Evolutionary conservation across 768 basidiomycete genomes (phyloP).

Genomic region (Pleurotus pulmonarius): DNA sequence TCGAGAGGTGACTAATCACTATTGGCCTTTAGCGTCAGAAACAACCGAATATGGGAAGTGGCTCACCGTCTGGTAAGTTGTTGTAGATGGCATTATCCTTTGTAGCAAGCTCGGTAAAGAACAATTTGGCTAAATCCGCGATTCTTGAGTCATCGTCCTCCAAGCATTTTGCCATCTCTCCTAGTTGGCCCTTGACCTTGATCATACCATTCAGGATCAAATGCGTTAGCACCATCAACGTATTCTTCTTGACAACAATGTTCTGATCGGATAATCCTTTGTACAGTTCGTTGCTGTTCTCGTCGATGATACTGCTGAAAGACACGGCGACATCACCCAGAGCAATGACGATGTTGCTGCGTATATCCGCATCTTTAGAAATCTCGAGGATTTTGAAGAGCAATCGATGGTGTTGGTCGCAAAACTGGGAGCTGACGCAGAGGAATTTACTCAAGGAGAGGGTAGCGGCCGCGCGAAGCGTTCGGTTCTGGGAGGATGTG

Average conservation of each 20-base stretch:
- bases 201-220: slow-evolving; percentile 98
- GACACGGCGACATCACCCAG: slow-evolving; percentile 97
- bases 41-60: neutral
- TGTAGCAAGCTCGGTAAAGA: slow-evolving; percentile 93
- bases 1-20: slow-evolving; percentile 95
- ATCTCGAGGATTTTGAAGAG: slow-evolving; percentile 95
- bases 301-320: slow-evolving; percentile 96
- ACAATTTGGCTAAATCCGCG: slow-evolving; percentile 92
- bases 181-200: slow-evolving; percentile 98
- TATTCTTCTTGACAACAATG: slow-evolving; percentile 96
- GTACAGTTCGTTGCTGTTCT: slow-evolving; percentile 95
- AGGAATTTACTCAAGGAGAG: slow-evolving; percentile 94
- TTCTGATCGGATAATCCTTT: slow-evolving; percentile 87
- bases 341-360: slow-evolving; percentile 96
- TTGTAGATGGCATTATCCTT: slow-evolving; percentile 99
- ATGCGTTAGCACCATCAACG: slow-evolving; percentile 96
- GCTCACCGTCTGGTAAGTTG: slow-evolving; percentile 90
- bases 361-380: slow-evolving; percentile 83
- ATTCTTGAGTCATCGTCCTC: slow-evolving; percentile 88
- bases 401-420: slow-evolving; percentile 82
- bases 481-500: slow-evolving; percentile 59
- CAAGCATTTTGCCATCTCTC: slow-evolving; percentile 99
- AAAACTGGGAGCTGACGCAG: slow-evolving; percentile 91
- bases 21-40: slow-evolving; percentile 5
- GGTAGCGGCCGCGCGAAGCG: slow-evolving; percentile 81